A percentile compares a stretch with the other conserved stretches of the same genome.
Conservation (phyloP, 1,284 basidiomycete genomes). For the Cryptococcus depauperatus region DNA sequence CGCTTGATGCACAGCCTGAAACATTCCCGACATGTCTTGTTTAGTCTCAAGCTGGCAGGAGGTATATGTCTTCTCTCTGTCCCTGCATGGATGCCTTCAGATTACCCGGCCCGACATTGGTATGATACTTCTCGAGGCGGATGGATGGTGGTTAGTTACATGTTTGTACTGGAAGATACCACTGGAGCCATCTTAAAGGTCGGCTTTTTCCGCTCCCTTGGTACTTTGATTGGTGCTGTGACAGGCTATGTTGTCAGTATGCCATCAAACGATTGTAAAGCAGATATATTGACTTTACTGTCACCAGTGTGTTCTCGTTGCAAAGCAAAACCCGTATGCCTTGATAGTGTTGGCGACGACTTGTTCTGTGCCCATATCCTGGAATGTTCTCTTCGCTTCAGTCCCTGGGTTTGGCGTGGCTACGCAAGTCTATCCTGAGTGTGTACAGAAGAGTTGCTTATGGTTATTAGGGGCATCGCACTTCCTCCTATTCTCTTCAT, state of each 20-base stretch:
- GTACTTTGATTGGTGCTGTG: slow-evolving; percentile 46
- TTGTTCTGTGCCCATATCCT: slow-evolving; percentile 41
- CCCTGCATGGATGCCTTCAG: slow-evolving; percentile 41
- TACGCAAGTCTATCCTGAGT: slow-evolving; percentile 34
- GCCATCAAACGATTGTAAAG: background rate
- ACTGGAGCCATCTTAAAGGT: slow-evolving; percentile 48
- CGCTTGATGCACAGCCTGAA: slow-evolving; percentile 28
- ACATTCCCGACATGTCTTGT: slow-evolving; percentile 45
- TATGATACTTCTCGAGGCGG: slow-evolving; percentile 42
- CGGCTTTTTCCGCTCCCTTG: slow-evolving; percentile 44
- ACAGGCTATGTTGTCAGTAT: slow-evolving; percentile 41
- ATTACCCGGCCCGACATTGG: slow-evolving; percentile 36
- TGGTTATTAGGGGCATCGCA: slow-evolving; percentile 35
- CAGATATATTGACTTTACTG: background rate
- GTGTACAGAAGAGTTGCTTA: background rate
- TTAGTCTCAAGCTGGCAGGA: slow-evolving; percentile 44
- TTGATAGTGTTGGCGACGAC: slow-evolving; percentile 43
- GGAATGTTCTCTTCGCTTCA: slow-evolving; percentile 37
- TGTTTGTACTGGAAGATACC: slow-evolving; percentile 48
- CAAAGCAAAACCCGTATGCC: slow-evolving; percentile 43
- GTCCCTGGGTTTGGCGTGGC: slow-evolving; percentile 41
- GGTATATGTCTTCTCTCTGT: slow-evolving; percentile 46
- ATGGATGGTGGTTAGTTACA: slow-evolving; percentile 45
- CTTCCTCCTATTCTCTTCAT: slow-evolving; percentile 46
- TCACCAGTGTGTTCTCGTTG: slow-evolving; percentile 40